Conservation (phyloP, 129 eudicot species). For the Flaveria sonorensis region DNA sequence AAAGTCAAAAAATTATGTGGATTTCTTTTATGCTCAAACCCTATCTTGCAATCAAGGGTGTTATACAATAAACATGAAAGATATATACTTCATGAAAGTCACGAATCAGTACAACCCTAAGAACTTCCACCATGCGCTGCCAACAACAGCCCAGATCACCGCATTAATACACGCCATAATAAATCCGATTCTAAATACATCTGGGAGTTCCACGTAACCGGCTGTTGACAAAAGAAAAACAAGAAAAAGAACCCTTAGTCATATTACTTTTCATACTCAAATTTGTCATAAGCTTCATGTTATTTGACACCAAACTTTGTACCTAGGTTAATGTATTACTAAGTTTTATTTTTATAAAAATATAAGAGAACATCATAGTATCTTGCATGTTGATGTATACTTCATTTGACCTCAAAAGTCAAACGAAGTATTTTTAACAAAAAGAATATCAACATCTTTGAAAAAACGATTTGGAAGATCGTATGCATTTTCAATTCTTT, state of each 20-base stretch:
- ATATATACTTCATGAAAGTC: slow-evolving; percentile 36
- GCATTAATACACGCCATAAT: slow-evolving; percentile 73
- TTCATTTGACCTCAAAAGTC: slow-evolving; percentile 21
- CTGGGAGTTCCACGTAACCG: slow-evolving; percentile 91
- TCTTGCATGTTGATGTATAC: neutral
- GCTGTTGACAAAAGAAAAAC: slow-evolving; percentile 45
- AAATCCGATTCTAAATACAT: slow-evolving; percentile 75
- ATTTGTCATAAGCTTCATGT: neutral
- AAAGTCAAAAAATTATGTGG: slow-evolving; percentile 1
- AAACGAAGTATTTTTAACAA: neutral
- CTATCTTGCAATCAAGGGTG: slow-evolving; percentile 25
- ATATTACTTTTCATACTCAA: neutral
- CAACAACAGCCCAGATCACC: slow-evolving; percentile 73
- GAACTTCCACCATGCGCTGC: slow-evolving; percentile 93
- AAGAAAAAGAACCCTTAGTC: slow-evolving; percentile 26
- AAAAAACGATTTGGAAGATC: neutral
- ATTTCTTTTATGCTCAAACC: slow-evolving; percentile 27
- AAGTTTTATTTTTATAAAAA: neutral
- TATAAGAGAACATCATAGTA: neutral
- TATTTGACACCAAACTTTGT: too few relatives aligned
- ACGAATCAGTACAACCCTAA: slow-evolving; percentile 71
- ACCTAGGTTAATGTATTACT: neutral
- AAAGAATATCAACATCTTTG: neutral
- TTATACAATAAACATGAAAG: slow-evolving; percentile 27
- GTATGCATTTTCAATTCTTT: neutral